phyloP scores from a whole-genome alignment of 352 stramenopile species.

The Vaucheria bursata region DNA sequence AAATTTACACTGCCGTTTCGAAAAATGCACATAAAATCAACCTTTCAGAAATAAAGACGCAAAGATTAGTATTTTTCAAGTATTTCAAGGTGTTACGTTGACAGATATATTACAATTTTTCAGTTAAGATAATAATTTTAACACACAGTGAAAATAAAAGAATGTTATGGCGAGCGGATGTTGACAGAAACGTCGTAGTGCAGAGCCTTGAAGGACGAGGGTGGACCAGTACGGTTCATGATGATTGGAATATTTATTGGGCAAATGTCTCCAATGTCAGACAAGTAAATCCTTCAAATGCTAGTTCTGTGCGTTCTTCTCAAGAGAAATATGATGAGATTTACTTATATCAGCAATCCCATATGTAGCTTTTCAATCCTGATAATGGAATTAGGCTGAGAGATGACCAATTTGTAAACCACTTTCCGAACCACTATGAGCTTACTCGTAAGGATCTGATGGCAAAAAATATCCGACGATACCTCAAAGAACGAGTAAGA shows the following conservation, averaged over 20 bases:
- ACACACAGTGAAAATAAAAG: neutral
- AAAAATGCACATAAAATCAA: too few relatives aligned
- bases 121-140: neutral
- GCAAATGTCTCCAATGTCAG: conserved; percentile 72
- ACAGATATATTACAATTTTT: too few relatives aligned
- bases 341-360: neutral
- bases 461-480: conserved; percentile 87
- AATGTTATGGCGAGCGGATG: conserved; percentile 49
- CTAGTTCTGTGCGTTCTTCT: too few relatives aligned
- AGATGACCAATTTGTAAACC: conserved; percentile 67
- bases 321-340: too few relatives aligned
- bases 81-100: too few relatives aligned
- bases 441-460: conserved; percentile 83
- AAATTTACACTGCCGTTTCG: too few relatives aligned
- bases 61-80: too few relatives aligned
- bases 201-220: conserved; percentile 56
- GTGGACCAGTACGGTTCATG: conserved; percentile 64
- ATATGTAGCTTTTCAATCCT: conserved; percentile 64
- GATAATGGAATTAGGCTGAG: conserved; percentile 55
- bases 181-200: conserved; percentile 50
- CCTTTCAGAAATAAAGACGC: too few relatives aligned
- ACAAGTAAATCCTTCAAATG: conserved; percentile 51
- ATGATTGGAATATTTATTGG: conserved; percentile 88
- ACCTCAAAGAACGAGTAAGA: conserved; percentile 49
- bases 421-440: conserved; percentile 83